Evolutionary conservation across 2,329 filamentous ascomycete genomes (phyloP), one percentile per base, ranked within the genome.

Genomic region (Truncatella angustata): DNA sequence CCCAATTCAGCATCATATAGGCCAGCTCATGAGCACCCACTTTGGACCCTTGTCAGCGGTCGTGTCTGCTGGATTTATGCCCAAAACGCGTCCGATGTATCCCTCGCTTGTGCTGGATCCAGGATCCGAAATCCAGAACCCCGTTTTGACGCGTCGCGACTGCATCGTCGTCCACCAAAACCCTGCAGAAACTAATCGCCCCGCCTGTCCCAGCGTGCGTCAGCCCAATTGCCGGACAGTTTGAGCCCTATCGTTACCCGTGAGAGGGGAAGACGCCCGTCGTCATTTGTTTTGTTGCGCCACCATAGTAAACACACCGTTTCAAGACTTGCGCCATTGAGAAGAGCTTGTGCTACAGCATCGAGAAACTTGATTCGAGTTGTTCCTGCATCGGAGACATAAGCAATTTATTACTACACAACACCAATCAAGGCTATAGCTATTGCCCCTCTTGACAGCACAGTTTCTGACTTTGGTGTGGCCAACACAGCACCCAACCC

Each of bases 231-330:
- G 28, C 28, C 28, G 28, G 28, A 32, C 28, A 11, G 21, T 49
- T 35, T 49, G 34, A 49, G 45, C 45, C 45, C 45, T 49, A 49
- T 35, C 45, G 18, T 9, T 26, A 24, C 45, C 26, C 32, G 26
- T 23, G 21, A 30, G 42, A 24, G 16, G 42, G 18, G 39, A 14
- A 30, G 5, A 18, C 32, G 44, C 44, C 21, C 44, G 34, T 47
- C 26, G 44, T 47, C 44, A 34, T 34, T 23, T 34, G 32, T 49
- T 30, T 49, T 49, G 46, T 34, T 34, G 46, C 26, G 30, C 16
- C 26, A 40, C 47, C n/a, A 50, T 23, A 50, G 47, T 50, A 40
- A 50, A 50, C 47, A 50, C 35, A 40, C 24, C 9, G 32, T 32
- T 34, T 39, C 45, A n/a, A 34, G 32, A n/a, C 9, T 37, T 50